These are phyloP conservation scores for Circinella minor DNA, from an alignment of 371 early-diverging fungal genomes.

Conservation along the genomic window DNA sequence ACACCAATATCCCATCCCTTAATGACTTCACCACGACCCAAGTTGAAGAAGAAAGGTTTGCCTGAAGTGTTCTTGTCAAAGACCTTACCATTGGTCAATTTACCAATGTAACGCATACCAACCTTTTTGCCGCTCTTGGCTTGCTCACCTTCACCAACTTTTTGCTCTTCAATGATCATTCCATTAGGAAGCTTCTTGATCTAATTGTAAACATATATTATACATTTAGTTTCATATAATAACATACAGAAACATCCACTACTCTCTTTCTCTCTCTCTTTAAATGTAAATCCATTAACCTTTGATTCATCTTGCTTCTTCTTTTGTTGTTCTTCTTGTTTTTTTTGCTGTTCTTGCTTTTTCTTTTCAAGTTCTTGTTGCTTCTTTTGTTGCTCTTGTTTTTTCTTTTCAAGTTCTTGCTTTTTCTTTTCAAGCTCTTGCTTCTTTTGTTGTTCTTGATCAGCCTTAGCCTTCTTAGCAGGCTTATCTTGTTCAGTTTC, in stretches of 20 bases:
- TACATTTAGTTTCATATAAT: no score
- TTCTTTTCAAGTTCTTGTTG: conserved; percentile 15
- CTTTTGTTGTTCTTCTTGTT: conserved; percentile 18
- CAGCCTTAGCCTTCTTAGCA: conserved; percentile 20
- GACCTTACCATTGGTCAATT: conserved; percentile 88
- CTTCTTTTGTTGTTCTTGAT: conserved; percentile 12
- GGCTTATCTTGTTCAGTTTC: conserved; percentile 15
- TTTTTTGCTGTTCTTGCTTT: conserved; percentile 13
- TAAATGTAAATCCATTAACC: background rate
- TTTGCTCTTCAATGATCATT: conserved; percentile 81
- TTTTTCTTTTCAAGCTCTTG: conserved; percentile 13
- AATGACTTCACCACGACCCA: conserved; percentile 94
- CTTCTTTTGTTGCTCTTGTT: conserved; percentile 13
- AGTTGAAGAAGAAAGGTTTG: conserved; percentile 86
- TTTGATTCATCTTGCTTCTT: conserved; percentile 15
- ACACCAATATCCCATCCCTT: conserved; percentile 94
- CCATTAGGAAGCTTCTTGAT: conserved; percentile 50
- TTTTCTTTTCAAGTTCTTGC: conserved; percentile 9
- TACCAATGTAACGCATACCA: conserved; percentile 92
- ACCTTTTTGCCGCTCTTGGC: conserved; percentile 83
- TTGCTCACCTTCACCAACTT: conserved; percentile 72
- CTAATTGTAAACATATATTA: background rate
- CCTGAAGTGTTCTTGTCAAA: conserved; percentile 94
- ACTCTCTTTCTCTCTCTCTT: conserved; percentile 2
- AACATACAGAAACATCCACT: no score